Conservation (phyloP, 768 basidiomycete species). For the Pleurotus giganteus region DNA sequence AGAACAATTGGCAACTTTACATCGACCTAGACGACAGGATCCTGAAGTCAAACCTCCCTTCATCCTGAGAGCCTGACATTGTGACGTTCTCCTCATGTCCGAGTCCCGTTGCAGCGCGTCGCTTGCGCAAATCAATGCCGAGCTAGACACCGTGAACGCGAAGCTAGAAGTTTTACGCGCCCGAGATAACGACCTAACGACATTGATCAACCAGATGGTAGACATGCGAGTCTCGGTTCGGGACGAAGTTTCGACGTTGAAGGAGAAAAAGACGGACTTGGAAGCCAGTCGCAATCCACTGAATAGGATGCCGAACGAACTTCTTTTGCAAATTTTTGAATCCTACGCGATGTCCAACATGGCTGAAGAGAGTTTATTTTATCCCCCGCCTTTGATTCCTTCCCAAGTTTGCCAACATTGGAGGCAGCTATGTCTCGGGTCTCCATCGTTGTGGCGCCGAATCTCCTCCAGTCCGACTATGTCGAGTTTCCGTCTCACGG, state of each 20-base stretch:
- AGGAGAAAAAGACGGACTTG: slow-evolving; percentile 21
- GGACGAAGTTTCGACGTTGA: neutral
- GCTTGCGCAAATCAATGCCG: slow-evolving; percentile 1
- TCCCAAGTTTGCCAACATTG: slow-evolving; percentile 52
- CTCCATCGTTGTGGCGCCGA: slow-evolving; percentile 44
- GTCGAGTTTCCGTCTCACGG: slow-evolving; percentile 24
- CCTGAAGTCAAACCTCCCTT: too few relatives aligned
- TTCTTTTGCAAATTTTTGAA: slow-evolving; percentile 43
- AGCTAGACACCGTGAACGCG: neutral
- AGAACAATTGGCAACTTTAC: too few relatives aligned
- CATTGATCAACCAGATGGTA: neutral
- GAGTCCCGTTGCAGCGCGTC: neutral
- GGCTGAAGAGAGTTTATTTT: slow-evolving; percentile 23
- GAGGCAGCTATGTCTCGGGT: slow-evolving; percentile 42
- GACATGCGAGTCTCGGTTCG: neutral
- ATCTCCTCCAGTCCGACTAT: slow-evolving; percentile 26
- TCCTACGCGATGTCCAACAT: slow-evolving; percentile 19
- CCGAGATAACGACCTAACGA: neutral
- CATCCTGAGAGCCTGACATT: too few relatives aligned
- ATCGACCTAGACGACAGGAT: too few relatives aligned
- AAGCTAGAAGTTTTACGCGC: neutral
- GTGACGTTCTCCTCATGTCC: too few relatives aligned
- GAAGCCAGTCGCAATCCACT: slow-evolving; percentile 42
- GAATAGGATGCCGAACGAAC: slow-evolving; percentile 49
- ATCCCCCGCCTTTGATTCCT: slow-evolving; percentile 34